Evolutionary conservation across 1,284 basidiomycete genomes (phyloP).

Genomic region (Pseudozyma sp.): DNA sequence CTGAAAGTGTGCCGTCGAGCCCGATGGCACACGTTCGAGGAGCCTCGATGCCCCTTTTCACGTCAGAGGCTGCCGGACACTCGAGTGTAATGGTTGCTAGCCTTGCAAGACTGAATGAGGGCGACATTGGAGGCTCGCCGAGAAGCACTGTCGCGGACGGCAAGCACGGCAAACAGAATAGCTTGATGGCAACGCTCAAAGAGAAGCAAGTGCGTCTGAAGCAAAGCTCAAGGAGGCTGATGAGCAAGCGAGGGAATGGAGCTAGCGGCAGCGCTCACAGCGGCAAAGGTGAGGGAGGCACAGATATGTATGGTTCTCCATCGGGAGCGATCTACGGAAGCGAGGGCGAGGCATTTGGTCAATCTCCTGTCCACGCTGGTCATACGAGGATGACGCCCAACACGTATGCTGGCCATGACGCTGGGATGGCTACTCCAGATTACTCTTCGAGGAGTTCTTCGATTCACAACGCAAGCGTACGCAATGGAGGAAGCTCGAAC

Average conservation of each 20-base stretch:
- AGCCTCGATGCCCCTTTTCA: slow-evolving; percentile 21
- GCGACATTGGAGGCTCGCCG: slow-evolving; percentile 26
- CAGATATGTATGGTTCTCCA: background rate
- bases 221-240: slow-evolving; percentile 32
- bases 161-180: slow-evolving; percentile 8
- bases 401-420: background rate
- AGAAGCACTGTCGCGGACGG: slow-evolving; percentile 3
- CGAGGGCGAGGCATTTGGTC: background rate
- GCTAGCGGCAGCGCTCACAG: background rate
- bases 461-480: background rate
- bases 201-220: slow-evolving; percentile 39
- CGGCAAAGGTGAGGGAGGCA: background rate
- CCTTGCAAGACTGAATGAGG: background rate
- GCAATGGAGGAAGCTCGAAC: slow-evolving; percentile 4
- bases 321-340: background rate
- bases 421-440: background rate
- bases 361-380: background rate
- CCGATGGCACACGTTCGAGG: slow-evolving; percentile 22
- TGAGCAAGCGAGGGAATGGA: slow-evolving; percentile 18
- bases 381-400: background rate
- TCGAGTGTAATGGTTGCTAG: background rate
- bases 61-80: background rate
- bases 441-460: background rate
- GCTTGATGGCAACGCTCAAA: slow-evolving; percentile 44
- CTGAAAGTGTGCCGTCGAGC: slow-evolving; percentile 19